Evolutionary conservation across 768 basidiomycete species (phyloP).

Genomic region (Leccinellum albellum): DNA sequence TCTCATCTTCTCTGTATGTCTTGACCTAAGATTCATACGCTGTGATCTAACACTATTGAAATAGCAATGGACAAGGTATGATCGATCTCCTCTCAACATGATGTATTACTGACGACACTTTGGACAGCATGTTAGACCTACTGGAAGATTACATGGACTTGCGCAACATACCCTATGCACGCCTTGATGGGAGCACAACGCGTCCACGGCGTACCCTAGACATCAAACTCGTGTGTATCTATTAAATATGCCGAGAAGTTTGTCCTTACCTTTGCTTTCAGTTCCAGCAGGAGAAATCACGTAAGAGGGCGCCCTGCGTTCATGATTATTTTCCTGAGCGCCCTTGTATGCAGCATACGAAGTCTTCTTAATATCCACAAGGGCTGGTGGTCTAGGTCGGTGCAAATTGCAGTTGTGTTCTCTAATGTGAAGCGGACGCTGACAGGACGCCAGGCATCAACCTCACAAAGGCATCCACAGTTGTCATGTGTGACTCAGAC

Average conservation of each 20-base stretch:
- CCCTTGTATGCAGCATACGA: slow-evolving; percentile 44
- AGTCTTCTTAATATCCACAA: slow-evolving; percentile 67
- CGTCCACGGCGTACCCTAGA: slow-evolving; percentile 55
- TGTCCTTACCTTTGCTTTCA: slow-evolving; percentile 18
- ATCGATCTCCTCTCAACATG: not conserved
- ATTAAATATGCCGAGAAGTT: not conserved
- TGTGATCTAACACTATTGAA: slow-evolving; percentile 9
- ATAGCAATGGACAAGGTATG: slow-evolving; percentile 58
- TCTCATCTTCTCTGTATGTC: slow-evolving; percentile 62
- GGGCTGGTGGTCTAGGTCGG: slow-evolving; percentile 66
- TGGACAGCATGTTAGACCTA: slow-evolving; percentile 58
- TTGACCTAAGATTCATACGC: not conserved
- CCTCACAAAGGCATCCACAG: slow-evolving; percentile 74
- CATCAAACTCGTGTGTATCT: slow-evolving; percentile 47
- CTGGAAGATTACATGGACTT: slow-evolving; percentile 65
- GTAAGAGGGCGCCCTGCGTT: slow-evolving; percentile 31
- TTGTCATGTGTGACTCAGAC: slow-evolving; percentile 74
- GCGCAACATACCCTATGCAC: slow-evolving; percentile 55
- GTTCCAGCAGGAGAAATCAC: slow-evolving; percentile 58
- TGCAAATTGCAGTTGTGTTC: not conserved
- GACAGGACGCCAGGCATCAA: slow-evolving; percentile 58
- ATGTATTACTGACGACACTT: not conserved
- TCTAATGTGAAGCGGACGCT: slow-evolving; percentile 3
- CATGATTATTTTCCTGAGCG: slow-evolving; percentile 2
- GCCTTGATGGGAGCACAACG: slow-evolving; percentile 53